Base-by-base conservation (phyloP, 139 green algal species). In the Chlamydomonas sp. region DNA sequence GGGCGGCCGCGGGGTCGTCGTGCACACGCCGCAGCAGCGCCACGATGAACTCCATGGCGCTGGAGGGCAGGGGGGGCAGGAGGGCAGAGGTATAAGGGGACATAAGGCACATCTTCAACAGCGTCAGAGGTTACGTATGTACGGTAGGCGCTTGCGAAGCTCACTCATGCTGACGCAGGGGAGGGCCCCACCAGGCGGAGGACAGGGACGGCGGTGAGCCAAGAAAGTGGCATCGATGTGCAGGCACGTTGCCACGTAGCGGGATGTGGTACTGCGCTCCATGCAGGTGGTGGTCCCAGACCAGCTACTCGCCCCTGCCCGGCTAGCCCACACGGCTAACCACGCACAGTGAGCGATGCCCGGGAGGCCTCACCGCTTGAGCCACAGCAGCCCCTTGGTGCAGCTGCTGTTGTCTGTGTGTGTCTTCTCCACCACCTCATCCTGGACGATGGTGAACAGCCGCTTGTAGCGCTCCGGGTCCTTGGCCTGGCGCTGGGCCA, bases 301-400 rank as follows among this genome's bases (percentile, higher is more conserved):
- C 31, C 31, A 49, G 31, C 31, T 49, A 49, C 31, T 49, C 31
- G 31, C 31, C 31, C 31, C 31, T 49, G 31, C 31, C 31, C 31
- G 31, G 31, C 31, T 49, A 49, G 31, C 31, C 31, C 31, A 49
- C 31, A 49, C 31, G 31, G 31, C 31, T 49, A 49, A 49, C 31
- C 31, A 49, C 31, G 31, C 31, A 49, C 31, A 49, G 31, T 49
- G 31, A 49, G 31, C 31, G 31, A 49, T 49, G 31, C 31, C 31
- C 31, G 31, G 31, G 31, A 49, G 31, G 31, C 31, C 31, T 64
- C 31, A 96, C 93, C 94, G 79, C 67, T 96, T 96, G 20, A 97
- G 89, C 95, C 95, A 97, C 0, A 97, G 91, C 64, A 97, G 85
- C 5, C 95, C 95, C 79, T 97, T 97, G 14, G 95, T 96, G 77